These are phyloP conservation scores for Gossypium raimondii DNA, from an alignment of 345 rosid genomes.

Conservation along the genomic window DNA sequence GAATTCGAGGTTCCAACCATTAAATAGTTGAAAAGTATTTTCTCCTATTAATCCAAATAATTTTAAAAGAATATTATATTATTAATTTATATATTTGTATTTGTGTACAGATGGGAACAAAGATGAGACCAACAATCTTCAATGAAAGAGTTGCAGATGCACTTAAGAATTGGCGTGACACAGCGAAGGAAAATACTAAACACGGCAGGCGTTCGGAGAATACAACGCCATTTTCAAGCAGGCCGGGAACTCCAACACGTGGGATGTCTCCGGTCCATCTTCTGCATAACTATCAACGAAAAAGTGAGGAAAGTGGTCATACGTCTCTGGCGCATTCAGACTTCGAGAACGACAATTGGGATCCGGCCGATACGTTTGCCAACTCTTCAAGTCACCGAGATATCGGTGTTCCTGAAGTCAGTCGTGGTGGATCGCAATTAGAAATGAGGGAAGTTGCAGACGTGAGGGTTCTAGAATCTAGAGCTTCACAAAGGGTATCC, in stretches of 20 bases:
- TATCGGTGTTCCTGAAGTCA: not conserved
- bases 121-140: constrained; percentile 76
- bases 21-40: too few relatives aligned
- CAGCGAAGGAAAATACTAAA: constrained; percentile 55
- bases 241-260: constrained; percentile 60
- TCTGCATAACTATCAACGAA: constrained; percentile 37
- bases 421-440: not conserved
- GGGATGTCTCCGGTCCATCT: constrained; percentile 77
- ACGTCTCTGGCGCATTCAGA: not conserved
- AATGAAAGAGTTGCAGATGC: constrained; percentile 70
- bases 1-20: rapidly evolving
- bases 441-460: not conserved
- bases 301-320: too few relatives aligned
- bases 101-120: constrained; percentile 70
- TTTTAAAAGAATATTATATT: too few relatives aligned
- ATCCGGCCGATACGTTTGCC: not conserved
- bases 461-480: not conserved
- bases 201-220: constrained; percentile 47
- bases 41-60: too few relatives aligned
- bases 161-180: constrained; percentile 62
- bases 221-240: constrained; percentile 55
- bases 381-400: not conserved
- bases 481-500: not conserved
- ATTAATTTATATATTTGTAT: not conserved
- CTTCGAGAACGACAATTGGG: not conserved